Base-by-base conservation (phyloP, 192 early-diverging fungal species). In the Linnemannia hyalina region DNA sequence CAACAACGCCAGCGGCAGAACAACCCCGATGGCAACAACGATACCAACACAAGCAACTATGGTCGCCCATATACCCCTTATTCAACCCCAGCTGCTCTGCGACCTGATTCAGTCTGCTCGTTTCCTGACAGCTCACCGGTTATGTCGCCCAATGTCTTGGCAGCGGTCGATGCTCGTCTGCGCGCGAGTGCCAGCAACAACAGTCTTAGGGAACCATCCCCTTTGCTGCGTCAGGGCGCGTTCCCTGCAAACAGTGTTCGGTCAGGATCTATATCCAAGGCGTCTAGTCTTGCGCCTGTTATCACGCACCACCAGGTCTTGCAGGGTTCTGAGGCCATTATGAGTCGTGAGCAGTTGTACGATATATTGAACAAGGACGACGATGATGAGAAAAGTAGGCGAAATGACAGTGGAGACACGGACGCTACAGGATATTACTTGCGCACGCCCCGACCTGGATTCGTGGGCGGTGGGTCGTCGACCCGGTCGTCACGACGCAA, bases 141-240 rank as follows among this genome's bases (percentile, higher is more conserved):
- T 44, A 77, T 77, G 76, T 65, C 76, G 10, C 76, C 76, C 35
- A 77, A 69, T 77, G 76, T 77, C 29, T 54, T 77, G 32, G 76
- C 76, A 6, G 76, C 76, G 6, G 68, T 77, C 10, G 76, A 77
- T 47, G 76, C 76, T 15, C 42, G 76, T 26, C 68, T 77, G 42
- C 6, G 68, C 38, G 76, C 69, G 20, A 70, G 69, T 70, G 38
- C 69, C 18, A 70, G 69, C 23, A 70, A 41, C 41, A 70, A 42
- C 16, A 41, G 7, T 22, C 69, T 70, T 32, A 41, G 38, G 9
- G 69, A 26, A 22, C 38, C 38, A 18, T 70, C 69, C 4, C 69
- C 69, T 41, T n/a, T 38, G 41, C 69, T 42, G 41, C 69, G 35
- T 70, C 69, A 70, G 40, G 41, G 41, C 20, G 69, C 38, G 13